Base-by-base conservation (phyloP, 495 filamentous ascomycete species). In the Amphirosellinia nigrospora region DNA sequence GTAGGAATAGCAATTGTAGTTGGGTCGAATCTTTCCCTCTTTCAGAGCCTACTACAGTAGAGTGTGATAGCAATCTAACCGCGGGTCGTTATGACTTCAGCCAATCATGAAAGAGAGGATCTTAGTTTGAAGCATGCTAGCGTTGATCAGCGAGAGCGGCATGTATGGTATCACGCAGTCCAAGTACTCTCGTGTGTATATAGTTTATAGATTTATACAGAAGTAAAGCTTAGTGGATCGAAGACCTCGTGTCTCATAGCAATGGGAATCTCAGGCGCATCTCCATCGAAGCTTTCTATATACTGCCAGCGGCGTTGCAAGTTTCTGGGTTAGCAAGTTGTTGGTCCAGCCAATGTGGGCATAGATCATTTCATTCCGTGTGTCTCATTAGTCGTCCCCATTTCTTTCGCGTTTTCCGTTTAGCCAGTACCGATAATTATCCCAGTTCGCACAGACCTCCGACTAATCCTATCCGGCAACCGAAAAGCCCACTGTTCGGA, bases 301-400 rank as follows among this genome's bases (percentile, higher is more conserved):
- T 52, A 68, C 55, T 50, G 55, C 10, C 55, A 46, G 28, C 39
- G 39, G 32, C 43, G 11, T 60, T 61, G 21, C 52, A 39, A 34
- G 7, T 50, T 46, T 48, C n/a, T 68, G 39, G 41, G 28, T 28
- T 34, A 41, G 55, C 30, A 61, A 30, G 43, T 43, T 46, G 66
- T 26, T 60, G 28, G 30, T 32, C 66, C 50, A 13, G 66, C 55
- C 53, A 60, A 23, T 52, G 43, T 23, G 28, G 41, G 36, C 56
- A 60, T 60, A 50, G 28, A 32, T 68, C 30, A 28, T 68, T 36
- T 61, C 41, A 68, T 48, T 56, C 55, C 55, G 55, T 46, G 45
- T 64, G 41, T 68, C 66, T 60, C 66, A 68, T 68, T 60, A 67
- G 36, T 60, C 66, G 41, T 60, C 41, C 66, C 55, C 45, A 52